Percentiles rank a stretch among this genome's conserved stretches.
Conservation (phyloP, 2,329 filamentous ascomycete genomes). For the Microcyclosporella mali region DNA sequence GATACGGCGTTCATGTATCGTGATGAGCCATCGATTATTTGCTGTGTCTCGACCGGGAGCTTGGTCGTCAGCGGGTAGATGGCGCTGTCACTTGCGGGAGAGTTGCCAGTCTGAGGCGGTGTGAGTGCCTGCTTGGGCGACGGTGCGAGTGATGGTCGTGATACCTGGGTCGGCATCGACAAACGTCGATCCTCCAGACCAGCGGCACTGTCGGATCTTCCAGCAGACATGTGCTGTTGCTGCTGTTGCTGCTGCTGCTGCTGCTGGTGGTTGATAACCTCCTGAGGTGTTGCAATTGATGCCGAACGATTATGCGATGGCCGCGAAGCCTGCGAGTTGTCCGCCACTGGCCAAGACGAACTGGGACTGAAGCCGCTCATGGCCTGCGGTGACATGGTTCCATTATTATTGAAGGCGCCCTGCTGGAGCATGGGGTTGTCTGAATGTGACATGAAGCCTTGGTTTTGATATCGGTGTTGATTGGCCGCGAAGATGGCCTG, state of each 20-base stretch:
- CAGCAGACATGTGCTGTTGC: slow-evolving; percentile 7
- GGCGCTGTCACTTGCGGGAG: background rate
- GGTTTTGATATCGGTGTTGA: slow-evolving; percentile 35
- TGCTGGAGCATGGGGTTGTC: slow-evolving; percentile 31
- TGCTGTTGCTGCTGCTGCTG: no score
- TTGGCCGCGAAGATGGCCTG: slow-evolving; percentile 40
- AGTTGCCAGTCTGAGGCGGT: slow-evolving; percentile 4
- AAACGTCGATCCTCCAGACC: slow-evolving; percentile 7
- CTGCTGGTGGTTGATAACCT: slow-evolving; percentile 28
- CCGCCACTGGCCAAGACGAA: slow-evolving; percentile 37
- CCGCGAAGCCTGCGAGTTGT: slow-evolving; percentile 26
- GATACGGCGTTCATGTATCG: slow-evolving; percentile 7
- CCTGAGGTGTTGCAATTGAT: slow-evolving; percentile 40
- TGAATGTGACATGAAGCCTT: no score
- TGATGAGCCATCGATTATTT: slow-evolving; percentile 41
- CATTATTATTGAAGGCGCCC: slow-evolving; percentile 21
- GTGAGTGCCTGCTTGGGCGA: slow-evolving; percentile 11
- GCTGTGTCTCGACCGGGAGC: slow-evolving; percentile 49
- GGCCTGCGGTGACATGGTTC: slow-evolving; percentile 25
- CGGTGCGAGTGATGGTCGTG: background rate
- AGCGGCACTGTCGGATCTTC: slow-evolving; percentile 12
- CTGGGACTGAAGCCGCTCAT: slow-evolving; percentile 11
- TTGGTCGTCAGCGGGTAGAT: slow-evolving; percentile 42
- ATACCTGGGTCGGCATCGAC: background rate
- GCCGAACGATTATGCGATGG: slow-evolving; percentile 38